Evolutionary conservation across 208 protist genomes (phyloP).

Genomic region (Trypanosoma mega): DNA sequence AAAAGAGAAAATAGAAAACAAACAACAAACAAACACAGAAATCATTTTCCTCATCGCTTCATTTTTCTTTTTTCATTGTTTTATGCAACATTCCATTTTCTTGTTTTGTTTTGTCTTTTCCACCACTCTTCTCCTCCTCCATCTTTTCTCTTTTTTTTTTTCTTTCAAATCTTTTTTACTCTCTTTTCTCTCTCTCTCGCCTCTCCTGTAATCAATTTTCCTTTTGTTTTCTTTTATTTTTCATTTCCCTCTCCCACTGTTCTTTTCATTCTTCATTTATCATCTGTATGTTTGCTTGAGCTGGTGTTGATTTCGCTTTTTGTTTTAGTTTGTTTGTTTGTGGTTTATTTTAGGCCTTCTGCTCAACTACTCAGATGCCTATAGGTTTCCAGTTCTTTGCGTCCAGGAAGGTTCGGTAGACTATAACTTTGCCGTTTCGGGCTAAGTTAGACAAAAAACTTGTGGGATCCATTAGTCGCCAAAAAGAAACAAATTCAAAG

Average conservation of each 20-base stretch:
- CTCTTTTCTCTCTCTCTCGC: slow-evolving; percentile 6
- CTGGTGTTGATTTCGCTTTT: too few species aligned
- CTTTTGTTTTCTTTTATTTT: neutral
- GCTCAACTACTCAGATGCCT: slow-evolving; percentile 44
- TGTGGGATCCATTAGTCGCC: slow-evolving; percentile 81
- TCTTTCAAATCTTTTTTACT: neutral
- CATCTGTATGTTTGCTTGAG: too few species aligned
- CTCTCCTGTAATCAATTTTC: neutral
- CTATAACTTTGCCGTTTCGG: slow-evolving; percentile 57
- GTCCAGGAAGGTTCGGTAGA: slow-evolving; percentile 50
- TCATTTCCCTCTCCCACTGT: slow-evolving; percentile 7
- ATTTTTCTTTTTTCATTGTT: neutral
- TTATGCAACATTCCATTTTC: slow-evolving; percentile 3
- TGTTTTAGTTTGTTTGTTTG: neutral
- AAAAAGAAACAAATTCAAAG: slow-evolving; percentile 83
- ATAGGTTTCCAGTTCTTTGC: slow-evolving; percentile 79
- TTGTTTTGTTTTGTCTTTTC: slow-evolving; percentile 3
- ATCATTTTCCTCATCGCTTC: slow-evolving; percentile 16
- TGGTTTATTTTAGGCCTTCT: neutral
- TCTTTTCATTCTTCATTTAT: too few species aligned
- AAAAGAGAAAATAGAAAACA: slow-evolving; percentile 19
- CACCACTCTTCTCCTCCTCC: neutral
- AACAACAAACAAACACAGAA: slow-evolving; percentile 11
- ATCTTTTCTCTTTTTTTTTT: slow-evolving; percentile 15
- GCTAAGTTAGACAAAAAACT: slow-evolving; percentile 55